Evolutionary conservation across 352 stramenopile species (phyloP), one percentile per base, ranked within the genome.

Genomic region (Phytophthora fragariae): DNA sequence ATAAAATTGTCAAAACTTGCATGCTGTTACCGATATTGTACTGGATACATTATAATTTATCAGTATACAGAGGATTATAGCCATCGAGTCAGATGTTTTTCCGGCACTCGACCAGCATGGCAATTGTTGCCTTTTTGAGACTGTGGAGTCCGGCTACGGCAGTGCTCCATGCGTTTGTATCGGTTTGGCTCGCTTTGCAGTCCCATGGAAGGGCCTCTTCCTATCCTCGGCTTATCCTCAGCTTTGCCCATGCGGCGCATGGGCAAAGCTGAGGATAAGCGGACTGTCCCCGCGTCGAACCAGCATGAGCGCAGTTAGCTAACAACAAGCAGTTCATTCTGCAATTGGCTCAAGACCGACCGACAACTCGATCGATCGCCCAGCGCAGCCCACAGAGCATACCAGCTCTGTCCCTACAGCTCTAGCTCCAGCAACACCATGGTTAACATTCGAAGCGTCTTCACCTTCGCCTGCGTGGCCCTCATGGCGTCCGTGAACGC

Each of bases 151-250:
- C 37, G 62, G 68, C 68, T 76, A 68, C 63, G 69, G 46, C 59
- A 27, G 47, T 11, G 15, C 63, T 76, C 69, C 63, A 68, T 62
- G 52, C 63, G 41, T 76, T 76, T 76, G 69, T 76, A 76, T 76
- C 46, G 54, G 21, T 17, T 49, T 63, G 49, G 21, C 27, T 69
- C 60, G 64, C 61, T 70, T 64, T 62, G 37, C 6, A 14, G 31
- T n/a, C 37, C 39, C 64, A 73, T 70, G 65, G 58, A 77, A 73
- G 37, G 29, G 66, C 39, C 54, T 67, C 10, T 70, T 65, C 70
- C 70, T 66, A 77, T 77, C 70, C 61, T 68, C 46, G 35, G 70
- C 64, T 67, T 77, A 77, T 77, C 70, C 65, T 77, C 70, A 73
- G 70, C 65, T 73, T 73, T 77, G 70, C 65, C 58, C 29, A 29